Percentiles rank a stretch among this genome's conserved stretches.
phyloP scores from a whole-genome alignment of 2,329 filamentous ascomycete genomes.

The Clarireedia paspali region DNA sequence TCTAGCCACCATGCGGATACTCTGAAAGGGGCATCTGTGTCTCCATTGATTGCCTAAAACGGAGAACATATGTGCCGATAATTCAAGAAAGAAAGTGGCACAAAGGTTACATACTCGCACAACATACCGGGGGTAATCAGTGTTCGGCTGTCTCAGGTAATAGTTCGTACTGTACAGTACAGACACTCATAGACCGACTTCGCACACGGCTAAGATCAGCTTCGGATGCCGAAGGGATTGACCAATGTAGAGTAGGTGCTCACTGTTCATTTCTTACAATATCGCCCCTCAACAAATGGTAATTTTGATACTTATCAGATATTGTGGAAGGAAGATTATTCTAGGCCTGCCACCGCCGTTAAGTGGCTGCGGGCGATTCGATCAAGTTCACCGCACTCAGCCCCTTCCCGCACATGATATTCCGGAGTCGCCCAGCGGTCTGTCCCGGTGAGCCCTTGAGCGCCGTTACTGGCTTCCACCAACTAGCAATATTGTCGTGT shows the following conservation, averaged over 20 bases:
- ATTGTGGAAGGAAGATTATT: background rate
- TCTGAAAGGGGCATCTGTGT: background rate
- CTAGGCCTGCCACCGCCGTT: background rate
- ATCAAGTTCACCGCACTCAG: background rate
- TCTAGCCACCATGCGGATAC: background rate
- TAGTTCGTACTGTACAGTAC: no score
- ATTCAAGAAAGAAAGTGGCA: constrained; percentile 4
- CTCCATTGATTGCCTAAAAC: background rate
- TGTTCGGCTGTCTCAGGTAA: constrained; percentile 5
- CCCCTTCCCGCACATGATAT: background rate
- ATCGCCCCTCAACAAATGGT: background rate
- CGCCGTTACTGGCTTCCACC: background rate
- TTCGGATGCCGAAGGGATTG: background rate
- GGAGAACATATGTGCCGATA: constrained; percentile 1
- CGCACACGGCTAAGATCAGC: background rate
- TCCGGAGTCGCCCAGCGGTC: background rate
- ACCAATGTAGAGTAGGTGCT: background rate
- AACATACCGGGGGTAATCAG: constrained; percentile 3
- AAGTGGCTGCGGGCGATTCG: background rate
- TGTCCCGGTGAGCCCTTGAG: background rate
- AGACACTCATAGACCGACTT: background rate
- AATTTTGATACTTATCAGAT: background rate
- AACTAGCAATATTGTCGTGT: background rate
- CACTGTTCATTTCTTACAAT: background rate
- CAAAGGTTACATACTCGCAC: constrained; percentile 8